These are phyloP conservation scores for Leccinum subrobustum DNA, from an alignment of 1,284 basidiomycete species.

Conservation along the genomic window DNA sequence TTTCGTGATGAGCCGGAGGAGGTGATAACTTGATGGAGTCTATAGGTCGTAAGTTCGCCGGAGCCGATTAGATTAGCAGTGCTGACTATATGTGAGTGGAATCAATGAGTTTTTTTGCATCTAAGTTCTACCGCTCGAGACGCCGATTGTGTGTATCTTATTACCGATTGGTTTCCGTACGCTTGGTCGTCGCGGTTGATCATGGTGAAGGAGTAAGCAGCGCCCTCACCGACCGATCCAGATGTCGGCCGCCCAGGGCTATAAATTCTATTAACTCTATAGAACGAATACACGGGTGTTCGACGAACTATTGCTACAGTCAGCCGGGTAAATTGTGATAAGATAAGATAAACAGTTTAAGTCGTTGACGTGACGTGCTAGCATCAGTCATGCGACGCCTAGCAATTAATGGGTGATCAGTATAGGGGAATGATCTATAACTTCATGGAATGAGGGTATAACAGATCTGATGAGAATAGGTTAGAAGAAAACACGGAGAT, in stretches of 20 bases:
- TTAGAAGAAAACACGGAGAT: not conserved
- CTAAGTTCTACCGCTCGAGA: not conserved
- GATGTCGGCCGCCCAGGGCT: not conserved
- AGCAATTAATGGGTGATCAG: not conserved
- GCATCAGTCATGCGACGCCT: not conserved
- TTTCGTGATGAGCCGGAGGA: conserved; percentile 67
- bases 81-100: no score
- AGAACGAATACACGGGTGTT: conserved; percentile 4
- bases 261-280: not conserved
- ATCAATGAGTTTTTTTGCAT: not conserved
- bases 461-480: not conserved
- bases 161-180: not conserved
- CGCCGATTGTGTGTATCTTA: not conserved
- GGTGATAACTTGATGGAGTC: conserved; percentile 31
- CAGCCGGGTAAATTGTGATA: not conserved
- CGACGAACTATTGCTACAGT: conserved; percentile 27
- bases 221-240: not conserved
- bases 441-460: not conserved
- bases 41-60: no score
- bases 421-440: not conserved
- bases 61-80: no score
- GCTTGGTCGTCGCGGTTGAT: not conserved
- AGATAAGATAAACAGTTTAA: not conserved
- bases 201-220: not conserved
- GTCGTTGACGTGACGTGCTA: not conserved